These are phyloP conservation scores for Lizonia empirigonia DNA, from an alignment of 2,329 filamentous ascomycete genomes.

Conservation along the genomic window DNA sequence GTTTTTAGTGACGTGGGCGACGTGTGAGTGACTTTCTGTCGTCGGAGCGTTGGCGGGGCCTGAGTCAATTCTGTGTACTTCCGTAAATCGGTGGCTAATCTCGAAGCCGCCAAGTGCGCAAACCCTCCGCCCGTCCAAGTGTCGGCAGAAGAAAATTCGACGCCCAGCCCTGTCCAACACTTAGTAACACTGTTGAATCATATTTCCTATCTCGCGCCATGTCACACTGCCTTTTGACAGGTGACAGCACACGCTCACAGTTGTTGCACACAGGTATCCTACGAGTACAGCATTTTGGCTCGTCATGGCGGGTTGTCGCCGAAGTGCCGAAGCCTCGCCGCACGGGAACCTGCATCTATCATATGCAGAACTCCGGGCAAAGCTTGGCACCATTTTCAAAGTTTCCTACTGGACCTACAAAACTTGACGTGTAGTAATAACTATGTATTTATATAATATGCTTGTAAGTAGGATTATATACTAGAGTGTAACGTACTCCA, in stretches of 20 bases:
- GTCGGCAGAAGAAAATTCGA: conserved; percentile 16
- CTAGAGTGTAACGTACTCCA: no score
- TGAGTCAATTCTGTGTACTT: conserved; percentile 13
- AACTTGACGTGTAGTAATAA: no score
- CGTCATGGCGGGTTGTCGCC: conserved; percentile 9
- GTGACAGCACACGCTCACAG: not conserved
- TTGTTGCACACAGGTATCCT: not conserved
- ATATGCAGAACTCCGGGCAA: not conserved
- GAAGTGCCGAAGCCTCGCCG: conserved; percentile 5
- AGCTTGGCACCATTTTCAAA: no score
- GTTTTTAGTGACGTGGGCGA: conserved; percentile 10
- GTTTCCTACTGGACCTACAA: no score
- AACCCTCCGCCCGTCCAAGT: not conserved
- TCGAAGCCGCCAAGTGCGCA: conserved; percentile 8
- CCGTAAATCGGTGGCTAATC: conserved; percentile 19
- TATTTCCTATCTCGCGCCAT: not conserved
- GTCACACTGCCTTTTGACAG: not conserved
- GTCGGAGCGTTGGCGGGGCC: conserved; percentile 14
- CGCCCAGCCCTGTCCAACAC: not conserved
- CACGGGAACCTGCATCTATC: conserved; percentile 13
- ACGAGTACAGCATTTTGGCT: not conserved
- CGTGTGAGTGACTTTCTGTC: conserved; percentile 6
- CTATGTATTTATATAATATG: no score
- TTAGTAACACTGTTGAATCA: conserved; percentile 5
- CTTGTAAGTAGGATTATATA: no score